Evolutionary conservation across 768 basidiomycete species (phyloP).

Genomic region (Suillus ampliporus): DNA sequence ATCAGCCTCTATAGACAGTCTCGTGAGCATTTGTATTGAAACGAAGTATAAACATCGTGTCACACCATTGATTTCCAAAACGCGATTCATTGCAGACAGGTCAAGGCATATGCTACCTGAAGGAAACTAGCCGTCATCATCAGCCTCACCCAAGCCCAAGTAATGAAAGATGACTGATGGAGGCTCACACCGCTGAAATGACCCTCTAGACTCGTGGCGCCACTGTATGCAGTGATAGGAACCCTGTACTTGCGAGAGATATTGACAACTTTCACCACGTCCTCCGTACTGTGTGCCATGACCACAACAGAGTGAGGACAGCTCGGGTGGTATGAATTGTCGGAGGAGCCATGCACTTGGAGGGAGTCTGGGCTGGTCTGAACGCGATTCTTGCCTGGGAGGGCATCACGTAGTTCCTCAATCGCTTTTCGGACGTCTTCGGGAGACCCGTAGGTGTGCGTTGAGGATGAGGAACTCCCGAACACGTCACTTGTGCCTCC

Average conservation of each 20-base stretch:
- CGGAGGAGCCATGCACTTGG: slow-evolving; percentile 65
- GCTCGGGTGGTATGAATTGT: slow-evolving; percentile 69
- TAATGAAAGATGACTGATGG: neutral
- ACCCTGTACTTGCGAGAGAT: slow-evolving; percentile 75
- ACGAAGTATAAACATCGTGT: slow-evolving; percentile 5
- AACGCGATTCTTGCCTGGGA: slow-evolving; percentile 55
- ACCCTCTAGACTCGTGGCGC: slow-evolving; percentile 87
- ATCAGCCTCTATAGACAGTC: slow-evolving; percentile 58
- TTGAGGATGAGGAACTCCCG: slow-evolving; percentile 11
- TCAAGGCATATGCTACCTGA: slow-evolving; percentile 72
- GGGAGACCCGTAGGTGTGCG: slow-evolving; percentile 49
- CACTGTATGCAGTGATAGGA: slow-evolving; percentile 82
- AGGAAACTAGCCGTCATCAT: slow-evolving; percentile 34
- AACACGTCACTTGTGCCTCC: neutral
- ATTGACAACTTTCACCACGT: slow-evolving; percentile 82
- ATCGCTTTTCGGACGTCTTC: slow-evolving; percentile 58
- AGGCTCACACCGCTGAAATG: slow-evolving; percentile 75
- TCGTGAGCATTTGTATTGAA: slow-evolving; percentile 9
- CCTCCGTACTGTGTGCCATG: slow-evolving; percentile 69
- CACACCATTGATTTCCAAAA: slow-evolving; percentile 60
- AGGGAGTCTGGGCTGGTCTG: slow-evolving; percentile 57
- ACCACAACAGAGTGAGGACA: slow-evolving; percentile 64
- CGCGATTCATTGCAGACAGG: slow-evolving; percentile 68
- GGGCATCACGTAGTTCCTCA: slow-evolving; percentile 49
- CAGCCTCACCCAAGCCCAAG: neutral